Evolutionary conservation across 257 asterid genomes (phyloP).

Genomic region (Lycium barbarum): DNA sequence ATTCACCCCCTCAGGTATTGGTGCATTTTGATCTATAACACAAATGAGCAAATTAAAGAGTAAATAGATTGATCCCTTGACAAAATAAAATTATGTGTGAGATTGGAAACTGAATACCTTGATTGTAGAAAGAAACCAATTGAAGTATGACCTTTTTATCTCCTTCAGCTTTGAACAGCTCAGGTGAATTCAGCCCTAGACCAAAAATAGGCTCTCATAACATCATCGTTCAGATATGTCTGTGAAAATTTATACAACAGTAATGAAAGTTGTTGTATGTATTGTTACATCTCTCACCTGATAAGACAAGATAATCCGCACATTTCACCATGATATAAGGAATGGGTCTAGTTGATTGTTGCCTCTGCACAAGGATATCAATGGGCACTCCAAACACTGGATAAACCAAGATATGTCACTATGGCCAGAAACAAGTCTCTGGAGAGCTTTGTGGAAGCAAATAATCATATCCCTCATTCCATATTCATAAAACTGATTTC

Average conservation of each 20-base stretch:
- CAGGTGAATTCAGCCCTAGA: slow-evolving; percentile 74
- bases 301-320: slow-evolving; percentile 83
- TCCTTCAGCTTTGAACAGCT: slow-evolving; percentile 83
- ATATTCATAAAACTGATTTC: background rate
- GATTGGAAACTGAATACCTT: slow-evolving; percentile 54
- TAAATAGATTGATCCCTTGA: slow-evolving; percentile 3
- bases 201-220: slow-evolving; percentile 32
- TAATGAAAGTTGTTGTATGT: background rate
- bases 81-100: slow-evolving; percentile 1
- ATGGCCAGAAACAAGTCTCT: slow-evolving; percentile 21
- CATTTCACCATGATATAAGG: slow-evolving; percentile 76
- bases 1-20: slow-evolving; percentile 71
- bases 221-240: slow-evolving; percentile 10
- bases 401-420: slow-evolving; percentile 32
- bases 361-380: slow-evolving; percentile 77
- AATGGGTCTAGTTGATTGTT: slow-evolving; percentile 68
- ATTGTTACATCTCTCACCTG: slow-evolving; percentile 57
- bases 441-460: slow-evolving; percentile 3
- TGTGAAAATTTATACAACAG: background rate
- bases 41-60: slow-evolving; percentile 25
- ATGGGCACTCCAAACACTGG: slow-evolving; percentile 88
- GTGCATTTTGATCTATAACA: slow-evolving; percentile 67
- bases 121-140: slow-evolving; percentile 77
- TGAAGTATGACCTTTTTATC: slow-evolving; percentile 72
- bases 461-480: slow-evolving; percentile 23